Base-by-base conservation (phyloP, 208 protist genomes). In the Borovskyia barvae region DNA sequence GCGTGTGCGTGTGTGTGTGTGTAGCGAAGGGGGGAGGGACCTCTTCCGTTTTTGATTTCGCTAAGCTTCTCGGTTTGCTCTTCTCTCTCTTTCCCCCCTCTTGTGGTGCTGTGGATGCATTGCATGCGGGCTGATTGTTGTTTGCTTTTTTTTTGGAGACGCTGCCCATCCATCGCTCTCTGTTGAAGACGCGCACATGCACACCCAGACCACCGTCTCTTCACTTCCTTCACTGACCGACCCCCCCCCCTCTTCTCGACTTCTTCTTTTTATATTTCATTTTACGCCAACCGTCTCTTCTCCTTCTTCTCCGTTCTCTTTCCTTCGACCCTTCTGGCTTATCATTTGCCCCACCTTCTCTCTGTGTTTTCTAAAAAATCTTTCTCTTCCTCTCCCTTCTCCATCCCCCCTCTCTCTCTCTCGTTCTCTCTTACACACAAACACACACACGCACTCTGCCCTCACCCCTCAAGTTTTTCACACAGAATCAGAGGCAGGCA, bases 51-150 rank as follows among this genome's bases (percentile, higher is more conserved):
- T 56, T 25, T 19, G 29, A 42, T 33, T 8, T 45, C 59, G 52
- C 30, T 20, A 26, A n/a, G 37, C 55, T 49, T 62, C 50, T 64
- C 58, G 59, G 51, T 58, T 52, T 60, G 41, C 26, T 35, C 30
- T 58, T 63, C 35, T 69, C 48, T 41, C 42, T 65, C 2, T 41
- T 60, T 57, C 9, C 14, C 25, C 30, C 3, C 7, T 47, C 37
- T 51, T 25, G 17, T 47, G 6, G 40, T 30, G 22, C 20, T 54
- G 37, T 25, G 5, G 19, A 5, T 48, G 28, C 25, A 19, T 36
- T 47, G 19, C 36, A 29, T 26, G 37, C 42, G 7, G 3, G 32
- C 39, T 37, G 17, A 5, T 12, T 60, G 46, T 33, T 28, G 2
- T 49, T 17, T 11, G 25, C 49, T 62, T 51, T 62, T 51, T 49